Evolutionary conservation across 306 rosid genomes (phyloP), one percentile per base, ranked within the genome.

Genomic region (Sphenostylis stenocarpa): DNA sequence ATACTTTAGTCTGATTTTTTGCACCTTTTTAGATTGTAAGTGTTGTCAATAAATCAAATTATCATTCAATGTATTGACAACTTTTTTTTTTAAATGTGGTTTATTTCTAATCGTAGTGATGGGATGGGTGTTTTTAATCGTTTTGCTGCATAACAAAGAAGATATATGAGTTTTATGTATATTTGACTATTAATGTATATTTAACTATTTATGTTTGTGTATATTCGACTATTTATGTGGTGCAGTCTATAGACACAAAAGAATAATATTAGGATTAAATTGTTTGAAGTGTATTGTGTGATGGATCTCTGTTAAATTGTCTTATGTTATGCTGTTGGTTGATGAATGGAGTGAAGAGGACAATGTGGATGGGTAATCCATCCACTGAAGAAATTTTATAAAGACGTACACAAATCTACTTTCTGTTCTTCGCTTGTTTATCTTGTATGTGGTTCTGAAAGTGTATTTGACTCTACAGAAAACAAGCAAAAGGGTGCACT

Each of bases 401-500:
- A 13, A 69, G 1, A 3, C 17, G 21, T 39, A 12, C 3, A 3
- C 6, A 1, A 11, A 29, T n/a, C 34, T 31, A 56, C 13, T 55
- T 15, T 64, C 1, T 8, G 57, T 51, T 21, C 4, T 56, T 61
- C 6, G n/a, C 16, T 28, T 70, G 31, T 41, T 45, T 29, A 9
- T 55, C 58, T 26, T 14, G 6, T 21, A 4, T 12, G 12, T 16
- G 68, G 7, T 2, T 6, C 79, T 70, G n/a, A 69, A 17, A 65
- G 1, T 63, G 3, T 49, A 0, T 72, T n/a, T 78, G 39, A 16
- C 7, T 57, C 5, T 55, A 69, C 85, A 94, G 98, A 91, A 91
- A 94, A 83, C 94, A 10, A 94, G 91, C 76, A 91, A 90, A 76
- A 77, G 97, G 77, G 93, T 95, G 2, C 96, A 80, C 80, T 92